Percentiles rank a stretch among this genome's conserved stretches.
These are phyloP conservation scores for Malus hybrid DNA, from an alignment of 331 rosid species.

Conservation along the genomic window DNA sequence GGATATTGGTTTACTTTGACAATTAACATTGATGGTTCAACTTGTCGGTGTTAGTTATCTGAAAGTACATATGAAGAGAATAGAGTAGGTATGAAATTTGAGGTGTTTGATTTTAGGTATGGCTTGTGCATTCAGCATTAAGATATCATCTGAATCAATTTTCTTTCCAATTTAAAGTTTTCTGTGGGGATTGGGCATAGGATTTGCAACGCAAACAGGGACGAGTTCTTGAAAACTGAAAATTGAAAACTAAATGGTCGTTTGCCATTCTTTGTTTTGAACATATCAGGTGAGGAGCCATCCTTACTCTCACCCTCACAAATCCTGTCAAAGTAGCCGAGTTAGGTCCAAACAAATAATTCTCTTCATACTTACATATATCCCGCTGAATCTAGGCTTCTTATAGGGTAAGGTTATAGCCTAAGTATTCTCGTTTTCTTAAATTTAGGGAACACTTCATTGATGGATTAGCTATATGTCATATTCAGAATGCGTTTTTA, in stretches of 20 bases:
- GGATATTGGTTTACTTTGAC: too few relatives aligned
- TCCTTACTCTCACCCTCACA: conserved; percentile 4
- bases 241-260: too few relatives aligned
- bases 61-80: background rate
- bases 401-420: background rate
- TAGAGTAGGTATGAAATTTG: background rate
- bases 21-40: background rate
- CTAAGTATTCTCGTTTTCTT: background rate
- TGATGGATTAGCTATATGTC: background rate
- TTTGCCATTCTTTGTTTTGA: too few relatives aligned
- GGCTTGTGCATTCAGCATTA: background rate
- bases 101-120: background rate
- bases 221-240: too few relatives aligned
- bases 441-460: background rate
- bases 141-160: background rate
- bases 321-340: background rate
- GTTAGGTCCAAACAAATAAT: background rate
- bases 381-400: background rate
- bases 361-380: background rate
- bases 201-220: too few relatives aligned
- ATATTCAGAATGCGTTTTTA: too few relatives aligned
- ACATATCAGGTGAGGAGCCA: background rate
- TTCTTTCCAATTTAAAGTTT: background rate
- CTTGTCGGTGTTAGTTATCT: background rate
- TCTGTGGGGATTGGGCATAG: background rate